Evolutionary conservation across 2,329 filamentous ascomycete species (phyloP).

Genomic region (Colletotrichum sp.): DNA sequence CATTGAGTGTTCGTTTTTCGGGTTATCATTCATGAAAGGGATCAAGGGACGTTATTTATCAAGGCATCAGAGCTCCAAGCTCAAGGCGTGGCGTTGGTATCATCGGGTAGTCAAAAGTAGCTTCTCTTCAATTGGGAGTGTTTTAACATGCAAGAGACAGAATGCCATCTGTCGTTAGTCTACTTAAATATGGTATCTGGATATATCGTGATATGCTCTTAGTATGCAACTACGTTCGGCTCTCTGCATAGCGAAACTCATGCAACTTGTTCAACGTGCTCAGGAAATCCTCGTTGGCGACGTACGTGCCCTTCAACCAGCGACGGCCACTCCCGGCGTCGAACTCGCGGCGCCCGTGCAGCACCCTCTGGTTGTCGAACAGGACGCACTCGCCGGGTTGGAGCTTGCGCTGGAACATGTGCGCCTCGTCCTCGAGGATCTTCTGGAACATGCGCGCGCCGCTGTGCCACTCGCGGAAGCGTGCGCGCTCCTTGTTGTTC

Average conservation of each 20-base stretch:
- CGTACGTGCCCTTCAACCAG: conserved; percentile 87
- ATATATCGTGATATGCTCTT: background rate
- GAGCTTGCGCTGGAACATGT: conserved; percentile 74
- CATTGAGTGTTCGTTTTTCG: background rate
- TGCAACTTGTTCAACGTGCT: conserved; percentile 28
- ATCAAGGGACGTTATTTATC: background rate
- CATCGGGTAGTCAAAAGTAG: background rate
- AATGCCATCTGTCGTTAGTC: background rate
- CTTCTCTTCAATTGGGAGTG: background rate
- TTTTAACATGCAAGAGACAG: background rate
- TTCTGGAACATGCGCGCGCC: conserved; percentile 61
- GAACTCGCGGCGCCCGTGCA: conserved; percentile 84
- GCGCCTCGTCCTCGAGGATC: conserved; percentile 60
- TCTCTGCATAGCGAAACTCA: background rate
- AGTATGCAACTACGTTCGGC: background rate
- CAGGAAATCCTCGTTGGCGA: conserved; percentile 58
- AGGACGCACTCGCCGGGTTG: conserved; percentile 85
- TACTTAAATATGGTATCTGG: background rate
- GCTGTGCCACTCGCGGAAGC: conserved; percentile 44
- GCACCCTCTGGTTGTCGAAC: conserved; percentile 87
- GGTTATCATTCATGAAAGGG: background rate
- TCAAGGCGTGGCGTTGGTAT: conserved; percentile 1
- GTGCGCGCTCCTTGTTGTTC: background rate
- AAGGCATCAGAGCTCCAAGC: background rate
- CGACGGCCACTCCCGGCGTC: conserved; percentile 69